A percentile compares a stretch with the other conserved stretches of the same genome.
These are phyloP conservation scores for Annulohypoxylon bovei DNA, from an alignment of 495 filamentous ascomycete species.

Conservation along the genomic window DNA sequence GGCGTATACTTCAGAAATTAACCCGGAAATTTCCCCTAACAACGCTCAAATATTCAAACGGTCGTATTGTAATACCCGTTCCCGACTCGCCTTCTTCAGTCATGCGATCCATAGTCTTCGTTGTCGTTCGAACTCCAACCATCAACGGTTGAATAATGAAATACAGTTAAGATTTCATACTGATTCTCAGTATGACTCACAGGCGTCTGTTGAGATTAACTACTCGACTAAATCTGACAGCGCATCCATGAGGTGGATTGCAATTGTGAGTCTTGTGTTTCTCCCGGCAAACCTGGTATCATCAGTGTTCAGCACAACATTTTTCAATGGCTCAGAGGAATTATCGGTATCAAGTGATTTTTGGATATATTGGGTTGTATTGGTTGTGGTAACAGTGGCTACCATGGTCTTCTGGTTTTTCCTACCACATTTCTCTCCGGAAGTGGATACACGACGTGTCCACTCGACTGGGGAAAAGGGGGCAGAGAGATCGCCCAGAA, in stretches of 20 bases:
- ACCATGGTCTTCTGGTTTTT: conserved; percentile 1
- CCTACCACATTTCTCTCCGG: neutral
- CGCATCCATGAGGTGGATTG: conserved; percentile 2
- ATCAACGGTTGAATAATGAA: neutral
- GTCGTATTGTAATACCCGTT: neutral
- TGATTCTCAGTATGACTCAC: neutral
- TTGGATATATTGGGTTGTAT: neutral
- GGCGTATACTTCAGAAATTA: neutral
- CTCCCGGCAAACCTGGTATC: neutral
- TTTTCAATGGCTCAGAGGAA: neutral
- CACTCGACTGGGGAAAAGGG: neutral
- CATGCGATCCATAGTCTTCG: neutral
- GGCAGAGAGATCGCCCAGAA: neutral
- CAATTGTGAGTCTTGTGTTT: conserved; percentile 5
- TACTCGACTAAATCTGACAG: neutral
- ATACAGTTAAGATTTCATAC: conserved; percentile 1
- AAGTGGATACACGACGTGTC: neutral
- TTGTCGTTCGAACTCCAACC: neutral
- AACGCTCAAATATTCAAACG: neutral
- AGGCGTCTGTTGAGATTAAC: neutral
- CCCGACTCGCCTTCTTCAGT: neutral
- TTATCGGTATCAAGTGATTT: neutral
- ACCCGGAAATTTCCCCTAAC: neutral
- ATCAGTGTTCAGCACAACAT: neutral
- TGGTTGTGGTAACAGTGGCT: neutral